Conservation (phyloP, 2,329 filamentous ascomycete genomes). For the Aspergillus pseudoviridinutans region DNA sequence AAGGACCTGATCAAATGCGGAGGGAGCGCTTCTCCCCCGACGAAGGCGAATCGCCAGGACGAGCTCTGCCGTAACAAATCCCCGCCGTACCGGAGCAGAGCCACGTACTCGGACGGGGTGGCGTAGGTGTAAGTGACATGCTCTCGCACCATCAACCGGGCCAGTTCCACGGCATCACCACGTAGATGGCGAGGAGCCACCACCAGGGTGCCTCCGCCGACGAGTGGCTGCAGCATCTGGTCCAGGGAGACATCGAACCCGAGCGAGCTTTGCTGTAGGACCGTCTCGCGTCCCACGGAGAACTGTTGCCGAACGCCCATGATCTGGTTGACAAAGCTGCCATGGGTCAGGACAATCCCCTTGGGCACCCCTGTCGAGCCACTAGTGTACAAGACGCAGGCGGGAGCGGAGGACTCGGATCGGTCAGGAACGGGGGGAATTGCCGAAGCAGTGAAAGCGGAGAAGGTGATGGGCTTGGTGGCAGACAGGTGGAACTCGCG, state of each 20-base stretch:
- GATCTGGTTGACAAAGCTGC: constrained; percentile 11
- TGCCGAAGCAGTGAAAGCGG: too few relatives aligned
- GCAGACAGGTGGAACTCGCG: not conserved
- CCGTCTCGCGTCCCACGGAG: constrained; percentile 6
- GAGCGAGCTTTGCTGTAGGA: constrained; percentile 22
- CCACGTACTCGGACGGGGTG: constrained; percentile 18
- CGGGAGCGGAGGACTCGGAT: too few relatives aligned
- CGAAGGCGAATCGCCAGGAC: not conserved
- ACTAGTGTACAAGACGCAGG: constrained; percentile 15
- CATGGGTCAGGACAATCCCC: constrained; percentile 12
- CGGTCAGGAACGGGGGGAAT: too few relatives aligned
- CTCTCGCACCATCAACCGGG: constrained; percentile 13
- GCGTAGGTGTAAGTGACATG: constrained; percentile 16
- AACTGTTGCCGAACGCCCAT: too few relatives aligned
- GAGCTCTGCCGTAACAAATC: constrained; percentile 1
- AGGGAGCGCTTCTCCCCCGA: constrained; percentile 1
- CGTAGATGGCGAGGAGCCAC: constrained; percentile 10
- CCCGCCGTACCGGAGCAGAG: constrained; percentile 13
- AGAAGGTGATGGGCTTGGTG: constrained; percentile 1
- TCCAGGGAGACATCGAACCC: constrained; percentile 20
- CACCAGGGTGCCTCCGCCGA: constrained; percentile 15
- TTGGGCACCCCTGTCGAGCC: constrained; percentile 19
- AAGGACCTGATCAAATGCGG: not conserved
- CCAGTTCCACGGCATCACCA: constrained; percentile 15
- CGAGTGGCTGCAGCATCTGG: constrained; percentile 17